These are phyloP conservation scores for Ceratobasidium theobromae DNA, from an alignment of 1,284 basidiomycete species.

Conservation along the genomic window DNA sequence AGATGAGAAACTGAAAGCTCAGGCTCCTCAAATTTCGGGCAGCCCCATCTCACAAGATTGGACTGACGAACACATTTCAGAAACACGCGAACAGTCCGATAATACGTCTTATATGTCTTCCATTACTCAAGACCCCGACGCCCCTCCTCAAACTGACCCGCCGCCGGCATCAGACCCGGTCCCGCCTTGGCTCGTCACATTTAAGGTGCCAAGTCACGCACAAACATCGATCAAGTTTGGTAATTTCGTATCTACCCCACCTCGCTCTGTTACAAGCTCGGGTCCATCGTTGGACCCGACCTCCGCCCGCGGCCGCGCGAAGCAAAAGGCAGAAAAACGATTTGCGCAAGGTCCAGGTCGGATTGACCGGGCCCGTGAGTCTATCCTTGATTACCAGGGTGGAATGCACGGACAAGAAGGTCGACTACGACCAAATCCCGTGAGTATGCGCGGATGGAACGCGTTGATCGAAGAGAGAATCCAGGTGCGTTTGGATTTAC, in stretches of 20 bases:
- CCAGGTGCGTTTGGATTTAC: slow-evolving; percentile 52
- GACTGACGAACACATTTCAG: slow-evolving; percentile 48
- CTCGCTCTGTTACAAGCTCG: slow-evolving; percentile 36
- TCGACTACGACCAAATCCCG: slow-evolving; percentile 52
- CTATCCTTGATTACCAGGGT: slow-evolving; percentile 70
- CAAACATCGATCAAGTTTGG: slow-evolving; percentile 56
- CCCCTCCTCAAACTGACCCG: neutral
- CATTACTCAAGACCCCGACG: neutral
- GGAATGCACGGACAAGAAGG: slow-evolving; percentile 43
- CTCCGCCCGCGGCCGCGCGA: slow-evolving; percentile 55
- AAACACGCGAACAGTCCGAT: slow-evolving; percentile 44
- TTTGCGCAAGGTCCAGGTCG: slow-evolving; percentile 56
- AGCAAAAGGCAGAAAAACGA: slow-evolving; percentile 56
- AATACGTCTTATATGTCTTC: neutral
- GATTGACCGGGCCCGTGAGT: slow-evolving; percentile 67
- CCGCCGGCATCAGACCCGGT: slow-evolving; percentile 48
- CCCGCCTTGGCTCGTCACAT: slow-evolving; percentile 69
- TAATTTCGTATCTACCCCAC: slow-evolving; percentile 43
- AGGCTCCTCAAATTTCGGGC: slow-evolving; percentile 45
- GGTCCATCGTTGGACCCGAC: slow-evolving; percentile 42
- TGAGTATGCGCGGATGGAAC: slow-evolving; percentile 72
- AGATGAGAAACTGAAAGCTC: slow-evolving; percentile 68
- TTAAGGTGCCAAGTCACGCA: slow-evolving; percentile 59
- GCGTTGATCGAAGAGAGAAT: slow-evolving; percentile 78
- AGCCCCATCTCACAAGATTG: slow-evolving; percentile 29